Percentiles rank a stretch among this genome's conserved stretches.
phyloP scores from a whole-genome alignment of 2,329 filamentous ascomycete genomes.

The Hymenotorrendiella dingleyae region DNA sequence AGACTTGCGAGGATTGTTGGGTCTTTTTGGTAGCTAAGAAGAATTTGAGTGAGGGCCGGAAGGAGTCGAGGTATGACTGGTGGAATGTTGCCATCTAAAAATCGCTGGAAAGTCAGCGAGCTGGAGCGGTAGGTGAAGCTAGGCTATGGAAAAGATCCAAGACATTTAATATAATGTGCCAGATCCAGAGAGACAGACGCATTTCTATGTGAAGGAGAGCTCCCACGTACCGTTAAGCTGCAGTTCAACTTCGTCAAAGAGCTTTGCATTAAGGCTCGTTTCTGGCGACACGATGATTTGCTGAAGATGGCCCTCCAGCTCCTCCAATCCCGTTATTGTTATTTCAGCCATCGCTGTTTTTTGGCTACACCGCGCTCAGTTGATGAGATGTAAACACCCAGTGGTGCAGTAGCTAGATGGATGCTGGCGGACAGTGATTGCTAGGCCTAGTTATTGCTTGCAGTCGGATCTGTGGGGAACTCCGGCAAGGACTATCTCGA shows the following conservation, averaged over 20 bases:
- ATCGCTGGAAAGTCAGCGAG: slow-evolving; percentile 6
- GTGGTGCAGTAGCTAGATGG: no score
- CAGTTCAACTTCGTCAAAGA: slow-evolving; percentile 55
- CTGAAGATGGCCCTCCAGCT: slow-evolving; percentile 49
- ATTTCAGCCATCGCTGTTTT: slow-evolving; percentile 35
- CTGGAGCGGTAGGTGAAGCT: background rate
- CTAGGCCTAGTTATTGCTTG: no score
- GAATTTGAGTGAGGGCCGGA: slow-evolving; percentile 46
- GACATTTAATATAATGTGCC: background rate
- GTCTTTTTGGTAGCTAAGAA: slow-evolving; percentile 45
- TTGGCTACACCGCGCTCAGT: no score
- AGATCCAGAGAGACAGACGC: background rate
- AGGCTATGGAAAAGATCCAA: no score
- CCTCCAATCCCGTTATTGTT: slow-evolving; percentile 46
- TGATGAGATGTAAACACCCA: no score
- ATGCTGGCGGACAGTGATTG: no score
- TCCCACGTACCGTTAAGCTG: slow-evolving; percentile 45
- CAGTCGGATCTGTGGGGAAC: no score
- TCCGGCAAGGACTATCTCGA: no score
- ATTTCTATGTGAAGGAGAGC: background rate
- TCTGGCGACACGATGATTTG: slow-evolving; percentile 40
- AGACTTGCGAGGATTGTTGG: slow-evolving; percentile 46
- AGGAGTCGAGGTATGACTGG: slow-evolving; percentile 48
- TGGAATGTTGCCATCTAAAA: slow-evolving; percentile 45
- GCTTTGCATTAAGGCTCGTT: slow-evolving; percentile 39